These are phyloP conservation scores for Apiospora marii DNA, from an alignment of 2,329 filamentous ascomycete genomes.

Conservation along the genomic window DNA sequence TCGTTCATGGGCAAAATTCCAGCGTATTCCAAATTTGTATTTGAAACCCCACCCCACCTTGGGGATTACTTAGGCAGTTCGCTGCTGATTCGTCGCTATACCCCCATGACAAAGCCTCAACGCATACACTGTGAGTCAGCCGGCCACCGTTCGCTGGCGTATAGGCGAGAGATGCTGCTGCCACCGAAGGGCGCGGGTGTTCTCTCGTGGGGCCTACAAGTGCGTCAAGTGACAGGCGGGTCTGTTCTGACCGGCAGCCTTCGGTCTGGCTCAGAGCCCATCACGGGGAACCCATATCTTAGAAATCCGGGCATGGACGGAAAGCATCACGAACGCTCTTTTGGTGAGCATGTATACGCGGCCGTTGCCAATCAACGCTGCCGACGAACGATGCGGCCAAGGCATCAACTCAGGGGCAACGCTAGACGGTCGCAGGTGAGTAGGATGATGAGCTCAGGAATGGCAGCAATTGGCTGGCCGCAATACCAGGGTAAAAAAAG, in stretches of 20 bases:
- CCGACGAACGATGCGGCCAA: background rate
- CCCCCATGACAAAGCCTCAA: conserved; percentile 18
- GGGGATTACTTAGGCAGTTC: background rate
- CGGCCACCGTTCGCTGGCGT: background rate
- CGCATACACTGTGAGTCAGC: conserved; percentile 14
- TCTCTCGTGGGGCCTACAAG: background rate
- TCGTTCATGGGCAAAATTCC: background rate
- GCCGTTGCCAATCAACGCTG: background rate
- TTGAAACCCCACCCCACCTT: background rate
- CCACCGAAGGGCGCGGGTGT: background rate
- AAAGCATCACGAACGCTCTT: background rate
- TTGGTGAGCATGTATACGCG: conserved; percentile 14
- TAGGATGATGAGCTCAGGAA: background rate
- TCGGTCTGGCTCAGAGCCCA: background rate
- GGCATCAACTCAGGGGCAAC: conserved; percentile 16
- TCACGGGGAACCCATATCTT: background rate
- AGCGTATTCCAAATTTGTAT: conserved; percentile 13
- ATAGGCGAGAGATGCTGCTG: background rate
- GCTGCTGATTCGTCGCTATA: conserved; percentile 19
- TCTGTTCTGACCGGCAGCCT: background rate
- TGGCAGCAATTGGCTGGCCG: conserved; percentile 7
- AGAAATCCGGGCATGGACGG: background rate
- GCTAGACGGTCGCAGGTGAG: background rate
- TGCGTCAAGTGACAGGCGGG: background rate
- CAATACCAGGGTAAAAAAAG: background rate